phyloP scores from a whole-genome alignment of 176 grass and related monocot species.

The Coix lacrymajobi region DNA sequence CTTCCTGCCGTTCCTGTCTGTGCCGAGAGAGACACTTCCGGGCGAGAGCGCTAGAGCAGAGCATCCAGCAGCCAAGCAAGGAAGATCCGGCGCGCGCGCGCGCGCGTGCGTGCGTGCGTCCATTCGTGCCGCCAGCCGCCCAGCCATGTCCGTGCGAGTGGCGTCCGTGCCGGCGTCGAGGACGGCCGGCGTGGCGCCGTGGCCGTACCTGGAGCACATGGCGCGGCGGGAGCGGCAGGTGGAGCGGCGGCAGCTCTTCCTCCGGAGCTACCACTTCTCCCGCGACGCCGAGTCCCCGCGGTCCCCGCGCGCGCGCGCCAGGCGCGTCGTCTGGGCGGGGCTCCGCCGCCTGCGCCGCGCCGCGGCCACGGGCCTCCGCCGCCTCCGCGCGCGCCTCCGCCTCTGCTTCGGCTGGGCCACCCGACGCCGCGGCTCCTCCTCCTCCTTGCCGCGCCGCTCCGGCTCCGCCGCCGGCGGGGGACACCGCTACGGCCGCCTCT shows the following conservation, averaged over 20 bases:
- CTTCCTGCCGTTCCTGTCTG: not conserved
- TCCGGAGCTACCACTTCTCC: slow-evolving; percentile 96
- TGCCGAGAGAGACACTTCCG: not conserved
- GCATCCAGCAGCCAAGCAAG: not conserved
- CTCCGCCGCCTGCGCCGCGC: slow-evolving; percentile 45
- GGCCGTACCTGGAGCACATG: slow-evolving; percentile 81
- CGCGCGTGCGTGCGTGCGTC: too few species aligned
- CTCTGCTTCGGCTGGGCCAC: slow-evolving; percentile 43
- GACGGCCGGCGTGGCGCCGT: not conserved
- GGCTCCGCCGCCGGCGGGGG: not conserved
- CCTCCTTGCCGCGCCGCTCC: not conserved
- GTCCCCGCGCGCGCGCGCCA: slow-evolving; percentile 35
- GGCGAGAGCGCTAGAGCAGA: not conserved
- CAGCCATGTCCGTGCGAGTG: slow-evolving; percentile 30
- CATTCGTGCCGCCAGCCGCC: too few species aligned
- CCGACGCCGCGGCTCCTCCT: slow-evolving; percentile 1
- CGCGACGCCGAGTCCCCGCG: slow-evolving; percentile 33
- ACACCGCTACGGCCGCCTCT: slow-evolving; percentile 39
- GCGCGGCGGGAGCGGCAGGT: slow-evolving; percentile 64
- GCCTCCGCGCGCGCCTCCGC: slow-evolving; percentile 39
- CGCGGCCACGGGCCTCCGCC: slow-evolving; percentile 26
- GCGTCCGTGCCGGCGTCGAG: not conserved
- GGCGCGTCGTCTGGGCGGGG: slow-evolving; percentile 69
- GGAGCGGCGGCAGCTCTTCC: slow-evolving; percentile 85
- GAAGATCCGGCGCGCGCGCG: not conserved